Base-by-base conservation (phyloP, 2,329 filamentous ascomycete species). In the Penicillium digitatum region DNA sequence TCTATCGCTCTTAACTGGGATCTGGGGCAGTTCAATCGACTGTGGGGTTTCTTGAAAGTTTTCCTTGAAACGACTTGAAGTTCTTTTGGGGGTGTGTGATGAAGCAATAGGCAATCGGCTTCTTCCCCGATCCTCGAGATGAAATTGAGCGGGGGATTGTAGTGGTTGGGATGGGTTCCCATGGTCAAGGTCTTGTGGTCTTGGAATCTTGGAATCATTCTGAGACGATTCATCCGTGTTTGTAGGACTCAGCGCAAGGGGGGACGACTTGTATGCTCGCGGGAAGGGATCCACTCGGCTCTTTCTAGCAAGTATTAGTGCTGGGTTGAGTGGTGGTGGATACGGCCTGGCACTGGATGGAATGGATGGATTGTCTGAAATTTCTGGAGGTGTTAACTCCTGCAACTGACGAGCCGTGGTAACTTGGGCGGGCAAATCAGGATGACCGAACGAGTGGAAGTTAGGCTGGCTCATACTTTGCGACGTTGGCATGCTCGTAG, bases 251-350 rank as follows among this genome's bases (percentile, higher is more conserved):
- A 60, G 60, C 9, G 69, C 61, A 27, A 73, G 62, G 22, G 70
- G 70, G 12, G 71, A 73, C 7, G 70, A 69, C 45, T 64, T 69
- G 57, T 71, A 71, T 12, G 54, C 57, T 43, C 56, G 61, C 16
- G 47, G 27, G 32, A 48, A 48, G 5, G 38, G 42, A 10, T 64
- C 60, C 20, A 45, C 29, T n/a, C 45, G 44, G 11, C 12, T 52
- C 37, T 50, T 56, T 22, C 54, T 55, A 7, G 43, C 42, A 11
- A 57, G 22, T 44, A 26, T 39, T 12, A 51, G 48, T 14, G 48
- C 24, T 22, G 29, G 31, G 16, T 16, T 29, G 5, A 48, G 39
- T 14, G 47, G 31, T 27, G 34, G 34, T 20, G 44, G 24, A 37
- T 42, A 47, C 1, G 37, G 44, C 31, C 50, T 51, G 7, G 40